phyloP scores from a whole-genome alignment of 176 grass and related monocot species.

The Oryza glaberrima region DNA sequence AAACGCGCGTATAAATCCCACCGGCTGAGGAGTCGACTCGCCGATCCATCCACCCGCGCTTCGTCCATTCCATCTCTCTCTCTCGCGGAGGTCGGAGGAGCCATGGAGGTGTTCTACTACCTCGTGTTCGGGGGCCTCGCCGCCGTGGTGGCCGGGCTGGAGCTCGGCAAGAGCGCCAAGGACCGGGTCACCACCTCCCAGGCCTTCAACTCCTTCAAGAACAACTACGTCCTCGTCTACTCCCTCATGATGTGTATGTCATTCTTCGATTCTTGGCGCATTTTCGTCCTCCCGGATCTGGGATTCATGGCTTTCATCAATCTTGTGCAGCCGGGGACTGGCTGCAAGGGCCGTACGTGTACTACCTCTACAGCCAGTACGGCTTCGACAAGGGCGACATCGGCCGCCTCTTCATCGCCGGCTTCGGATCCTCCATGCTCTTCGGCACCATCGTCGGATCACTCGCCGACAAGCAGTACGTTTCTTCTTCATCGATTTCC shows the following conservation, averaged over 20 bases:
- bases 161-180: slow-evolving; percentile 89
- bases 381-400: slow-evolving; percentile 99
- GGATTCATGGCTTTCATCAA: neutral
- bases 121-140: slow-evolving; percentile 70
- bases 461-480: slow-evolving; percentile 93
- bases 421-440: slow-evolving; percentile 98
- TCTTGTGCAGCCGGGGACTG: slow-evolving; percentile 77
- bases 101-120: slow-evolving; percentile 96
- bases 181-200: slow-evolving; percentile 71
- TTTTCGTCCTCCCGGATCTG: slow-evolving; percentile 5
- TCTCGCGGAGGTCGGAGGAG: neutral
- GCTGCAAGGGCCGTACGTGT: slow-evolving; percentile 96
- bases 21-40: slow-evolving; percentile 3
- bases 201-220: slow-evolving; percentile 95
- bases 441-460: slow-evolving; percentile 99
- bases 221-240: slow-evolving; percentile 99
- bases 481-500: neutral
- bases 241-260: slow-evolving; percentile 93
- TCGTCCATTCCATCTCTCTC: no score
- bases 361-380: slow-evolving; percentile 96
- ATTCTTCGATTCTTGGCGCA: neutral
- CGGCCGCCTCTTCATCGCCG: slow-evolving; percentile 96
- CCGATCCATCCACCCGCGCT: neutral
- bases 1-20: slow-evolving; percentile 45
- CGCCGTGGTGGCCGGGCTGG: slow-evolving; percentile 66